A percentile compares a stretch with the other conserved stretches of the same genome.
Conservation (phyloP, 495 filamentous ascomycete species). For the Articulospora tetracladia region DNA sequence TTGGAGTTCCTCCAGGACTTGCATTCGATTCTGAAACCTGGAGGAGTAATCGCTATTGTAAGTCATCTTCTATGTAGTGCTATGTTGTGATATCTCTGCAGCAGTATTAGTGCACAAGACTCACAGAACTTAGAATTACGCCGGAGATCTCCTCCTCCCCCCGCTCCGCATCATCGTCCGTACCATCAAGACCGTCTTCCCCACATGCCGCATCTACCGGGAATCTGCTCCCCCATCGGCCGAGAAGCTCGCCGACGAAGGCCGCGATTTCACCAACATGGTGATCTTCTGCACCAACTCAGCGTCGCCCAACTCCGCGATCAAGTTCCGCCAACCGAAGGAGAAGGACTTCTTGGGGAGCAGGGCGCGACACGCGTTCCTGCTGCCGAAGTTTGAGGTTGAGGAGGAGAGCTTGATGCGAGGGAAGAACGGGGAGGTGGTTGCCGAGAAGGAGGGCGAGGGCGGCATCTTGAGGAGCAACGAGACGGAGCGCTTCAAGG, state of each 20-base stretch:
- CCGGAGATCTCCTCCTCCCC: slow-evolving; percentile 79
- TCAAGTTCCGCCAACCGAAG: slow-evolving; percentile 60
- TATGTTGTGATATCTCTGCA: too few relatives aligned
- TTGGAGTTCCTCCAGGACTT: slow-evolving; percentile 72
- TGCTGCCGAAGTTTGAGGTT: slow-evolving; percentile 74
- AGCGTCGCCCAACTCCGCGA: slow-evolving; percentile 20
- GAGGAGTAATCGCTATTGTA: slow-evolving; percentile 89
- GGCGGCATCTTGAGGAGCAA: slow-evolving; percentile 47
- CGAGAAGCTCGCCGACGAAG: slow-evolving; percentile 35
- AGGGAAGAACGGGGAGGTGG: slow-evolving; percentile 23
- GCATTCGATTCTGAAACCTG: slow-evolving; percentile 60
- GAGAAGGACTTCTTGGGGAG: slow-evolving; percentile 69
- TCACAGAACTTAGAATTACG: slow-evolving; percentile 72
- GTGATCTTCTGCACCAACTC: slow-evolving; percentile 62
- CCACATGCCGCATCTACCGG: slow-evolving; percentile 77
- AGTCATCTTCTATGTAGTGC: slow-evolving; percentile 25
- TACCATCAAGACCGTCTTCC: slow-evolving; percentile 70
- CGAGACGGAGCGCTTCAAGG: slow-evolving; percentile 55
- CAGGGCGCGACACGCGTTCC: slow-evolving; percentile 58
- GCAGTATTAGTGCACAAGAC: slow-evolving; percentile 5
- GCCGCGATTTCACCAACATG: slow-evolving; percentile 84
- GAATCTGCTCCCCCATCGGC: slow-evolving; percentile 55
- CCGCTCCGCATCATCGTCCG: slow-evolving; percentile 66
- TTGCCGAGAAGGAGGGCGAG: slow-evolving; percentile 38
- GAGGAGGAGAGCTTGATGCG: slow-evolving; percentile 31